Percentiles rank a stretch among this genome's conserved stretches.
Conservation (phyloP, 306 rosid species). For the Cucurbita pepo region DNA sequence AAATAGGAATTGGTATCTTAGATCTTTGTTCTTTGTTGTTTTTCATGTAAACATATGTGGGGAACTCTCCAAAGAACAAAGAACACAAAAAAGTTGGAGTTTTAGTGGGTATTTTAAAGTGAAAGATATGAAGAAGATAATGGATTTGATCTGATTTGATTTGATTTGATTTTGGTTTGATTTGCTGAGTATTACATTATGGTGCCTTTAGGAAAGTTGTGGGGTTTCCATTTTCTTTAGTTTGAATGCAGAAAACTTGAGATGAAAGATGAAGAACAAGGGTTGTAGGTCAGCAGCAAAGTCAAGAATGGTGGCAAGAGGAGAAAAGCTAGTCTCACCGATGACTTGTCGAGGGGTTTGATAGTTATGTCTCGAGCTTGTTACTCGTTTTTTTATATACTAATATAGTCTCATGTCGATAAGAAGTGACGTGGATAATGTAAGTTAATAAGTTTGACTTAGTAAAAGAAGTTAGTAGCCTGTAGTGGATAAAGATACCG, state of each 20-base stretch:
- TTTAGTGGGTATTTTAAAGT: background rate
- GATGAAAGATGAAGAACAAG: background rate
- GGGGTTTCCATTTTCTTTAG: background rate
- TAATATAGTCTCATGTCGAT: too few relatives aligned
- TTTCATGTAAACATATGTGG: background rate
- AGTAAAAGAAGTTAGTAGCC: too few relatives aligned
- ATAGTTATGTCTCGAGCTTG: too few relatives aligned
- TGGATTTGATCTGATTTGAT: background rate
- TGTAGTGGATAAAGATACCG: too few relatives aligned
- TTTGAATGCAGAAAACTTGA: background rate
- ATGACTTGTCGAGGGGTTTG: too few relatives aligned
- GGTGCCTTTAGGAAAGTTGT: background rate
- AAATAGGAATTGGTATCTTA: background rate
- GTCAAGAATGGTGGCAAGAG: background rate
- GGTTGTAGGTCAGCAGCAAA: background rate
- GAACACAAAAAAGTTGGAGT: background rate
- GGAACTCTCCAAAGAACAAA: background rate
- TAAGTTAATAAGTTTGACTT: too few relatives aligned
- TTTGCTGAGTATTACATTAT: background rate
- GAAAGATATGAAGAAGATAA: background rate
- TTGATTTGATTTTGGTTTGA: background rate
- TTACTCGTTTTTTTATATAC: too few relatives aligned
- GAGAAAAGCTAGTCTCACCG: background rate
- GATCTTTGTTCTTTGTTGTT: background rate
- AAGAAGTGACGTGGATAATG: too few relatives aligned